Conservation (phyloP, 768 basidiomycete genomes). For the Rhizopogon rudus region DNA sequence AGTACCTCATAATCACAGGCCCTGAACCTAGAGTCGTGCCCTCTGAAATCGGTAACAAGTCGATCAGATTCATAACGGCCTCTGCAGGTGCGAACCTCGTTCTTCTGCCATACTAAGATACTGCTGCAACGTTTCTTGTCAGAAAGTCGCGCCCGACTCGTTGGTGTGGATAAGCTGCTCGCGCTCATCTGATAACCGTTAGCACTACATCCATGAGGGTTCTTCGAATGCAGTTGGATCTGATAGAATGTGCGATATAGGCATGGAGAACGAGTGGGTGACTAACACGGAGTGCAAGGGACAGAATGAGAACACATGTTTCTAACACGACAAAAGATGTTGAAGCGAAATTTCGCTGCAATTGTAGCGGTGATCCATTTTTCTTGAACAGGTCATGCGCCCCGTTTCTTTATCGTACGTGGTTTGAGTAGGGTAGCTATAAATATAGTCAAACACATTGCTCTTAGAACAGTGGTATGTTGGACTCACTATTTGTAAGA, state of each 20-base stretch:
- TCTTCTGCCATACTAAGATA: slow-evolving; percentile 4
- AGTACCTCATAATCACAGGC: too few species aligned
- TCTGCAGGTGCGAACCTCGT: background rate
- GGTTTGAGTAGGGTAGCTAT: slow-evolving; percentile 66
- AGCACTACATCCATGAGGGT: slow-evolving; percentile 71
- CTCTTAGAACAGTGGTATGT: too few species aligned
- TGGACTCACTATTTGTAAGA: slow-evolving; percentile 69
- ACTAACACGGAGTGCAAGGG: too few species aligned
- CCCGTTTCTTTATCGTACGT: slow-evolving; percentile 60
- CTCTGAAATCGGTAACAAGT: background rate
- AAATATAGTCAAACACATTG: background rate
- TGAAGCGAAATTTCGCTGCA: slow-evolving; percentile 16
- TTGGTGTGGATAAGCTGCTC: slow-evolving; percentile 45
- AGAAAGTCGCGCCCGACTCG: slow-evolving; percentile 41
- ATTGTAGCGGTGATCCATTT: slow-evolving; percentile 37
- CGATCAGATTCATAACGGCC: background rate
- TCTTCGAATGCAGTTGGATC: slow-evolving; percentile 93
- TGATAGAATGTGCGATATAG: slow-evolving; percentile 50
- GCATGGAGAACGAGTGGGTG: background rate
- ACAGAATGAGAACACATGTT: background rate
- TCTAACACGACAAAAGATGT: background rate
- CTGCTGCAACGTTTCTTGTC: background rate
- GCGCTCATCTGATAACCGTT: slow-evolving; percentile 49
- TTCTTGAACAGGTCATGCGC: slow-evolving; percentile 56
- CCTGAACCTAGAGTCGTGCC: too few species aligned